Conservation (phyloP, 2,329 filamentous ascomycete species). For the Cladosporium sp. region DNA sequence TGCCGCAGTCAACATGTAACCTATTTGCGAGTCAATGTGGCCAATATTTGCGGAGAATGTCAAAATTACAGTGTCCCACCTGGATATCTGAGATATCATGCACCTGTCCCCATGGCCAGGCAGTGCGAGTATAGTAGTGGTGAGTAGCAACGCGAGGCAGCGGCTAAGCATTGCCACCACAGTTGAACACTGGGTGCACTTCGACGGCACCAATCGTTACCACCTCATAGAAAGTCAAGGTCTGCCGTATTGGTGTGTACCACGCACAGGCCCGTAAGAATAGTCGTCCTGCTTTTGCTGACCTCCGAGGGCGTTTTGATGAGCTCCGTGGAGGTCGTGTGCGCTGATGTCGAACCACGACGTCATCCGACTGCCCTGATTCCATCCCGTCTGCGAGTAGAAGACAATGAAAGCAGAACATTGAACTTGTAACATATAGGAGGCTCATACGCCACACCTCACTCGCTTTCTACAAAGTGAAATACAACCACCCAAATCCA, state of each 20-base stretch:
- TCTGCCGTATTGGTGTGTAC: not conserved
- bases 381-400: not conserved
- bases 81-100: too few relatives aligned
- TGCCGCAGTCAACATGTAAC: too few relatives aligned
- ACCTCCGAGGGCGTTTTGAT: not conserved
- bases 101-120: not conserved
- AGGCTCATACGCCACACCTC: not conserved
- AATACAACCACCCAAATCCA: not conserved
- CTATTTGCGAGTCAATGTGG: too few relatives aligned
- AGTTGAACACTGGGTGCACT: not conserved
- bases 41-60: too few relatives aligned
- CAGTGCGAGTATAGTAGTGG: not conserved
- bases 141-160: not conserved
- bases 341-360: not conserved
- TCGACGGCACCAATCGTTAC: not conserved
- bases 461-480: not conserved
- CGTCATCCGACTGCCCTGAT: not conserved
- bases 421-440: not conserved
- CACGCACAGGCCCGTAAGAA: not conserved
- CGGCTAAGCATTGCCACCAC: not conserved
- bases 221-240: not conserved
- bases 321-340: not conserved
- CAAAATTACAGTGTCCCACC: too few relatives aligned
- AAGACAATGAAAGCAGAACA: not conserved
- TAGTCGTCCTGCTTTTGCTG: not conserved